These are phyloP conservation scores for Acanthamoeba culbertsoni DNA, from an alignment of 208 protist species.

Conservation along the genomic window DNA sequence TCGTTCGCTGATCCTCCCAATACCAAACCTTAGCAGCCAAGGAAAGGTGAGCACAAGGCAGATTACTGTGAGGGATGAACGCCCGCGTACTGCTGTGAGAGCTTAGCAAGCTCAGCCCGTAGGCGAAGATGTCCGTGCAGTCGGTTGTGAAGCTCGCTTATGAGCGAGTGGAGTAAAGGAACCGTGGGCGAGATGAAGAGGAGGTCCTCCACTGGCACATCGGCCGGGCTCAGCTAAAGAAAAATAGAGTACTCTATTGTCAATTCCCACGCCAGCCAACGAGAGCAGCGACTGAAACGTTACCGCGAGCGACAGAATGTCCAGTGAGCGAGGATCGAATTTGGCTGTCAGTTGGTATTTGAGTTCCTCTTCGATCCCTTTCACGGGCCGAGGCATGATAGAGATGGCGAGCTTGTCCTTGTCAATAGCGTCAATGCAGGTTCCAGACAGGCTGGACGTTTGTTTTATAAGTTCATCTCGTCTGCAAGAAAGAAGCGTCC, in stretches of 20 bases:
- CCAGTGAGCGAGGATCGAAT: background rate
- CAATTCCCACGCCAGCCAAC: background rate
- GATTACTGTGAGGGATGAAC: background rate
- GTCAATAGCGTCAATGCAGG: background rate
- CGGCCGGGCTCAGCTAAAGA: background rate
- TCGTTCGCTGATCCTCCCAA: background rate
- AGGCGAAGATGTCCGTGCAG: background rate
- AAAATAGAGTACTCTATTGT: background rate
- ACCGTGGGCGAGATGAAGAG: background rate
- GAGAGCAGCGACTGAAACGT: background rate
- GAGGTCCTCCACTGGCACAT: slow-evolving; percentile 10
- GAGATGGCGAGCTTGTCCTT: background rate
- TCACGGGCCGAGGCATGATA: background rate
- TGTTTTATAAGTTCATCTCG: no score
- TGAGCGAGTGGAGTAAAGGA: background rate
- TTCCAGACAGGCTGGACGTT: background rate
- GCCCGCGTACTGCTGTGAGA: background rate
- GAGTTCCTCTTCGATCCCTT: background rate
- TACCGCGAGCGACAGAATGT: background rate
- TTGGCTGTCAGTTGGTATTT: background rate
- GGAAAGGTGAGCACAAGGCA: background rate
- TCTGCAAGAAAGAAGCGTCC: no score
- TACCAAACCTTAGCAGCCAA: background rate
- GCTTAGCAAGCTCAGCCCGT: background rate
- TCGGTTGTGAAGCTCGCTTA: background rate